phyloP scores from a whole-genome alignment of 1,284 basidiomycete species.

The Cryptococcus floricola region DNA sequence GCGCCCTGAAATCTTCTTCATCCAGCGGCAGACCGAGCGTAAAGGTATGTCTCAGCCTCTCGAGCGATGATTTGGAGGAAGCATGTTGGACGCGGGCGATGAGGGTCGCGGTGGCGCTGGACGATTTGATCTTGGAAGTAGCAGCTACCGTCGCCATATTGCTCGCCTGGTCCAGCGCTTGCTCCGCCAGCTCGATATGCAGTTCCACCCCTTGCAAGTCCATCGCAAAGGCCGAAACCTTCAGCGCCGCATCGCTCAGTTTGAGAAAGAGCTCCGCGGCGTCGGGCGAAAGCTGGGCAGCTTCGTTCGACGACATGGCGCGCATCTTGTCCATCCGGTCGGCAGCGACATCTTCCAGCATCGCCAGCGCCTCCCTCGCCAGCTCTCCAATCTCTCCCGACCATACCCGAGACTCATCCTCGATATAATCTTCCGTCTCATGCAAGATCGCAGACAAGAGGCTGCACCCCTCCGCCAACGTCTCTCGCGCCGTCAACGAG shows the following conservation, averaged over 20 bases:
- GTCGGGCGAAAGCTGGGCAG: slow-evolving; percentile 30
- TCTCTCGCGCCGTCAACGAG: slow-evolving; percentile 28
- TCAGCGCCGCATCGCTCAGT: slow-evolving; percentile 32
- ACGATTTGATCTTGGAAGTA: slow-evolving; percentile 23
- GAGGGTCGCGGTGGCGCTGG: slow-evolving; percentile 31
- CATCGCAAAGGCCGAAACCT: slow-evolving; percentile 28
- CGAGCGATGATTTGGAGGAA: slow-evolving; percentile 33
- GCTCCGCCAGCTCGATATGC: slow-evolving; percentile 42
- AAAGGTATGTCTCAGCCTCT: slow-evolving; percentile 40
- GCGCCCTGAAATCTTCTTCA: slow-evolving; percentile 41
- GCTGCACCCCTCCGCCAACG: slow-evolving; percentile 27
- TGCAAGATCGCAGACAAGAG: slow-evolving; percentile 24
- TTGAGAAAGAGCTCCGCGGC: slow-evolving; percentile 43
- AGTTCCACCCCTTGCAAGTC: slow-evolving; percentile 35
- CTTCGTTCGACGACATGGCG: slow-evolving; percentile 20
- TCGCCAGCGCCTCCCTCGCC: slow-evolving; percentile 36
- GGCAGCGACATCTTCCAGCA: slow-evolving; percentile 42
- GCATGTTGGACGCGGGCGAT: slow-evolving; percentile 45
- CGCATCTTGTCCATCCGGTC: slow-evolving; percentile 42
- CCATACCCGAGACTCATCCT: slow-evolving; percentile 29
- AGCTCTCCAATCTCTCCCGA: slow-evolving; percentile 32
- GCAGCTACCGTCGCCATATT: slow-evolving; percentile 44
- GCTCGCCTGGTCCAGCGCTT: slow-evolving; percentile 46
- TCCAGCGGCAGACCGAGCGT: slow-evolving; percentile 35
- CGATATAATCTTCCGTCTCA: slow-evolving; percentile 27